Conservation (phyloP, 148 eudicot genomes). For the Silene latifolia region DNA sequence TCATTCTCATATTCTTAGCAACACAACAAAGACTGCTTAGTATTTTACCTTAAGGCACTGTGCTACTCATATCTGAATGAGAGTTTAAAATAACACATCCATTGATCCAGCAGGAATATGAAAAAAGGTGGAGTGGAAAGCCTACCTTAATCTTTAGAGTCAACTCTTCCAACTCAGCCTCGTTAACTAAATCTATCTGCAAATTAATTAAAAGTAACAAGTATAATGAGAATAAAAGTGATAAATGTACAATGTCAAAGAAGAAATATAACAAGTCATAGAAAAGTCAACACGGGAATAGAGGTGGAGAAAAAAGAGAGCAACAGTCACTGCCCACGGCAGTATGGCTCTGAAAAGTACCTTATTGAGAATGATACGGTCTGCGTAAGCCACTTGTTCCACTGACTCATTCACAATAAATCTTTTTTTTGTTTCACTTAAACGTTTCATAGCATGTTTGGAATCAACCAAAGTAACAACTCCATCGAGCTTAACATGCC, state of each 20-base stretch:
- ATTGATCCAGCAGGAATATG: not conserved
- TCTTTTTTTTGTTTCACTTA: slow-evolving; percentile 84
- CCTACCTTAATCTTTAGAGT: slow-evolving; percentile 58
- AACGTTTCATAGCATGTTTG: slow-evolving; percentile 72
- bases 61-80: not conserved
- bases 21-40: not conserved
- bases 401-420: slow-evolving; percentile 93
- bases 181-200: slow-evolving; percentile 76
- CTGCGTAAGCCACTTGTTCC: slow-evolving; percentile 98
- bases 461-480: slow-evolving; percentile 94
- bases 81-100: too few species aligned
- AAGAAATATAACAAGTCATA: not conserved
- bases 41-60: not conserved
- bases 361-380: slow-evolving; percentile 87
- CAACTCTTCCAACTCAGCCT: slow-evolving; percentile 56
- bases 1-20: not conserved
- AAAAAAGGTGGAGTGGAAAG: not conserved
- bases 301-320: not conserved
- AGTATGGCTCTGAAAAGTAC: slow-evolving; percentile 27
- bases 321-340: not conserved
- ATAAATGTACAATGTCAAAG: not conserved
- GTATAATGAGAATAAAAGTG: not conserved
- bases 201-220: slow-evolving; percentile 20
- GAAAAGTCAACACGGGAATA: not conserved
- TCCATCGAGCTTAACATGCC: slow-evolving; percentile 79